These are phyloP conservation scores for Backusella circina DNA, from an alignment of 192 early-diverging fungal genomes.

Conservation along the genomic window DNA sequence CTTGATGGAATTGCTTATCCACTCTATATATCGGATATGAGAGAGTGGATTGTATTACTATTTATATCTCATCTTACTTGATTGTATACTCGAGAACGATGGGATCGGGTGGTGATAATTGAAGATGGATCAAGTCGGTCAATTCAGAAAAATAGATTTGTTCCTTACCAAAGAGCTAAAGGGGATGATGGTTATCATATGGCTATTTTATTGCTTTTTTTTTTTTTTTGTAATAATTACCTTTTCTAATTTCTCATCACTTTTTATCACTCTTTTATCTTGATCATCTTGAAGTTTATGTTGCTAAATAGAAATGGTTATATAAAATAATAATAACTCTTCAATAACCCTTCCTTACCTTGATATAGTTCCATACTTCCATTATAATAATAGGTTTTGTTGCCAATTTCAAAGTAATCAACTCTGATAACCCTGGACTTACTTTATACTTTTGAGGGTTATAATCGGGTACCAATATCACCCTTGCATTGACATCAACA, in stretches of 20 bases:
- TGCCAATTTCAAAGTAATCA: slow-evolving; percentile 78
- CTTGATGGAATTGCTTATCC: slow-evolving; percentile 74
- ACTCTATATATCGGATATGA: slow-evolving; percentile 32
- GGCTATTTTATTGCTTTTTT: background rate
- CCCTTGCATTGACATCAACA: slow-evolving; percentile 72
- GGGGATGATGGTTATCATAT: background rate
- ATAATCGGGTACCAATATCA: slow-evolving; percentile 76
- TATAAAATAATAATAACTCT: background rate
- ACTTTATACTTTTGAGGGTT: slow-evolving; percentile 82
- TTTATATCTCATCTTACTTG: slow-evolving; percentile 41
- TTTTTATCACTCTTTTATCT: slow-evolving; percentile 84
- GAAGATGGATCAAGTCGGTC: slow-evolving; percentile 73
- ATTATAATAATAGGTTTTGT: slow-evolving; percentile 73
- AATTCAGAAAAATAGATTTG: slow-evolving; percentile 79
- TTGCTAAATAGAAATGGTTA: slow-evolving; percentile 33
- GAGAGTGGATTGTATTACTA: background rate
- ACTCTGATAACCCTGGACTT: slow-evolving; percentile 62
- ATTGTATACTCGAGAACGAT: slow-evolving; percentile 89
- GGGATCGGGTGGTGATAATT: slow-evolving; percentile 80
- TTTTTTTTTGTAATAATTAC: slow-evolving; percentile 29
- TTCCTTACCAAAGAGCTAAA: slow-evolving; percentile 60
- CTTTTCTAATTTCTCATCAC: slow-evolving; percentile 69
- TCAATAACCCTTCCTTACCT: slow-evolving; percentile 44
- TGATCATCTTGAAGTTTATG: slow-evolving; percentile 89
- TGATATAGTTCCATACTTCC: slow-evolving; percentile 96